phyloP scores from a whole-genome alignment of 2,329 filamentous ascomycete species.

The Cephalotrichum gorgonifer region DNA sequence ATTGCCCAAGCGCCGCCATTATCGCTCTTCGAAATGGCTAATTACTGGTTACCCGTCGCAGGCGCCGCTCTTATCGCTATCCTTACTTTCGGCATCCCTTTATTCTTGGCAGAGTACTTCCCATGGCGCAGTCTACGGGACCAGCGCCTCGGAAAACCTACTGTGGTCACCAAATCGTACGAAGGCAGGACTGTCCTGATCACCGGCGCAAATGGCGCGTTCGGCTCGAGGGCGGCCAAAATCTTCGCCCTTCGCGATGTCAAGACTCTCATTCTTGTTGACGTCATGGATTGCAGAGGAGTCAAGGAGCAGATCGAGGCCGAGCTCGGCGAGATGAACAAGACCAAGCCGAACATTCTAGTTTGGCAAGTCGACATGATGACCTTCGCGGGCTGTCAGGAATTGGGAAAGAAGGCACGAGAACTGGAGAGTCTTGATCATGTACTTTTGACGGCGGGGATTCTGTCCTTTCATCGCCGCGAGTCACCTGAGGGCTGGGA shows the following conservation, averaged over 20 bases:
- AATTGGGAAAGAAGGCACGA: constrained; percentile 16
- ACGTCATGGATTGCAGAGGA: constrained; percentile 19
- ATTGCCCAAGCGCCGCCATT: no score
- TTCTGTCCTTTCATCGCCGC: constrained; percentile 23
- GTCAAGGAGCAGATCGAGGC: constrained; percentile 22
- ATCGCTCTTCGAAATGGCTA: no score
- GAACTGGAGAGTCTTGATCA: constrained; percentile 21
- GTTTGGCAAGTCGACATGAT: constrained; percentile 26
- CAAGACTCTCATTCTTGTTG: constrained; percentile 23
- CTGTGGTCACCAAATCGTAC: constrained; percentile 22
- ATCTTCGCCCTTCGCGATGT: constrained; percentile 22
- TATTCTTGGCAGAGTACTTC: constrained; percentile 23
- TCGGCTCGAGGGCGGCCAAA: constrained; percentile 23
- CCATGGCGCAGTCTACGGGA: constrained; percentile 20
- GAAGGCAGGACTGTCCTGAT: constrained; percentile 22
- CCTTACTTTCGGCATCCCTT: constrained; percentile 18
- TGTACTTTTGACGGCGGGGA: constrained; percentile 24
- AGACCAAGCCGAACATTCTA: constrained; percentile 18
- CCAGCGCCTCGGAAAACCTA: constrained; percentile 21
- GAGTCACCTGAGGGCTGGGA: constrained; percentile 27
- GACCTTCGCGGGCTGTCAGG: constrained; percentile 21
- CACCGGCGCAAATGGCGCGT: constrained; percentile 24
- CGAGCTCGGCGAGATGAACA: constrained; percentile 15
- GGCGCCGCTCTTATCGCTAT: constrained; percentile 10
- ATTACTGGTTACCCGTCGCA: constrained; percentile 7